Evolutionary conservation across 257 asterid species (phyloP).

Genomic region (Knoxia roxburghii): DNA sequence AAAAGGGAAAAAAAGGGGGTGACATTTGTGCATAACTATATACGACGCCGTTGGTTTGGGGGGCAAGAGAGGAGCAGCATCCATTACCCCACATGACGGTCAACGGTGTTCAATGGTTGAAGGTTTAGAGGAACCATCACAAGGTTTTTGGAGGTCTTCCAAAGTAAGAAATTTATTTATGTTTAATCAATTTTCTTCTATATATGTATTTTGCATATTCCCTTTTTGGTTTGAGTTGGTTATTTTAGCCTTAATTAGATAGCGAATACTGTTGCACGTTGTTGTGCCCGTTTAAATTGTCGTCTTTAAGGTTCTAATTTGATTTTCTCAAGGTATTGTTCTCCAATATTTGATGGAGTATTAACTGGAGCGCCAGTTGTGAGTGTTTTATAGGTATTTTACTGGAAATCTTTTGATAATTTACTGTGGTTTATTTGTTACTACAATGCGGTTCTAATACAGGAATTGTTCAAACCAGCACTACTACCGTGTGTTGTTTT

Average conservation of each 20-base stretch:
- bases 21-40: neutral
- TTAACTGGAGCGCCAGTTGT: neutral
- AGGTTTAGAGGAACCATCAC: conserved; percentile 7
- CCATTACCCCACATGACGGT: neutral
- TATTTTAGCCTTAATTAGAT: neutral
- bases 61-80: conserved; percentile 1
- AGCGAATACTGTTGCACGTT: neutral
- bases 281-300: neutral
- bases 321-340: neutral
- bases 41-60: conserved; percentile 4
- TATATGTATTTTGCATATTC: too few species aligned
- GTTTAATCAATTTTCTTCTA: too few species aligned
- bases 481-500: neutral
- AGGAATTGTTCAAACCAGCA: neutral
- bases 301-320: neutral
- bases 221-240: neutral
- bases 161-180: neutral
- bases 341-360: neutral
- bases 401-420: neutral
- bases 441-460: neutral
- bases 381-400: neutral
- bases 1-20: neutral
- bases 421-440: neutral
- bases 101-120: neutral
- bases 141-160: conserved; percentile 2